These are phyloP conservation scores for Nakaseomyces kungkrabaensis DNA, from an alignment of 1,139 yeast species.

Conservation along the genomic window DNA sequence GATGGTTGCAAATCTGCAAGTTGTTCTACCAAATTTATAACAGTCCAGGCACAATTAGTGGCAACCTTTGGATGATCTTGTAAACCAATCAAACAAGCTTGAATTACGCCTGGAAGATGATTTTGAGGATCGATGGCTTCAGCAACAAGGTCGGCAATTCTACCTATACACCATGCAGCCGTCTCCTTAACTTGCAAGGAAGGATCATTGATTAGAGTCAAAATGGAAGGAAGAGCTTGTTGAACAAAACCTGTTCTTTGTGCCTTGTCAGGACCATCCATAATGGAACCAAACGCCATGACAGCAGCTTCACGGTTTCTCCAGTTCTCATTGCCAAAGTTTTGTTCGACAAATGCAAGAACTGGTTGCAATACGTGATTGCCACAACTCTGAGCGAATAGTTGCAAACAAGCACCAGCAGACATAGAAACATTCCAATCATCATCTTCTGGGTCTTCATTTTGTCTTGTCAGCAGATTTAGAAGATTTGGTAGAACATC, in stretches of 20 bases:
- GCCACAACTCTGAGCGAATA: conserved; percentile 86
- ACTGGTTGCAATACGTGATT: conserved; percentile 80
- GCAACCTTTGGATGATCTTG: conserved; percentile 86
- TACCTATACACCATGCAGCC: conserved; percentile 96
- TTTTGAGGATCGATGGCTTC: conserved; percentile 59
- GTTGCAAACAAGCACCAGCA: conserved; percentile 92
- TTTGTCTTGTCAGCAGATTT: conserved; percentile 72
- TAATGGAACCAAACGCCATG: conserved; percentile 95
- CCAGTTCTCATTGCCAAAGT: conserved; percentile 60
- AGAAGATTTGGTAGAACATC: conserved; percentile 85
- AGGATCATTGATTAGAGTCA: conserved; percentile 61
- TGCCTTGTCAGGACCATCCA: conserved; percentile 85
- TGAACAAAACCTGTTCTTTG: conserved; percentile 58
- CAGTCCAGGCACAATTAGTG: conserved; percentile 95
- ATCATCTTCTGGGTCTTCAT: conserved; percentile 83
- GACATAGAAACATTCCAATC: conserved; percentile 99
- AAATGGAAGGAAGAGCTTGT: conserved; percentile 75
- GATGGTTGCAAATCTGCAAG: conserved; percentile 54
- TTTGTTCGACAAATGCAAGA: conserved; percentile 68
- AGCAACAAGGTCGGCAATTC: conserved; percentile 82
- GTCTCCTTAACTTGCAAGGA: conserved; percentile 87
- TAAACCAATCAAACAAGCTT: conserved; percentile 67
- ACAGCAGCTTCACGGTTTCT: conserved; percentile 93
- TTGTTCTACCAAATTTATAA: conserved; percentile 85
- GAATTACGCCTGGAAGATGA: conserved; percentile 59